A percentile compares a stretch with the other conserved stretches of the same genome.
These are phyloP conservation scores for Erysimum cheiranthoides DNA, from an alignment of 345 rosid species.

Conservation along the genomic window DNA sequence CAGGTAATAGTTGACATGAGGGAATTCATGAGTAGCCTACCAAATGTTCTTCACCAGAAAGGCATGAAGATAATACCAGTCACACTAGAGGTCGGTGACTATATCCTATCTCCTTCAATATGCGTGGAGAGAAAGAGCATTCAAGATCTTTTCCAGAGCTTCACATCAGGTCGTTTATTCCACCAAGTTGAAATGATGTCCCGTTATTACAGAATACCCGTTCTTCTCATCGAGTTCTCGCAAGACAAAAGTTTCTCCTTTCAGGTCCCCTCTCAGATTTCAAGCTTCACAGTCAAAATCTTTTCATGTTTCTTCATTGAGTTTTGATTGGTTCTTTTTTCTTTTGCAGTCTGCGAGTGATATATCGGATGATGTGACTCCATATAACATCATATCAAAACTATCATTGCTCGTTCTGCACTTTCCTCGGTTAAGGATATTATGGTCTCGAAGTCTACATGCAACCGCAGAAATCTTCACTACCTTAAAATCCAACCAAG, in stretches of 20 bases:
- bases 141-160: slow-evolving; percentile 94
- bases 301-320: not conserved
- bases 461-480: slow-evolving; percentile 96
- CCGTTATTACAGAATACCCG: slow-evolving; percentile 91
- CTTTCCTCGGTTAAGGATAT: slow-evolving; percentile 85
- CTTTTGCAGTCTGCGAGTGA: slow-evolving; percentile 85
- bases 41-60: slow-evolving; percentile 96
- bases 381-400: slow-evolving; percentile 88
- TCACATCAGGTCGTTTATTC: slow-evolving; percentile 90
- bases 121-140: slow-evolving; percentile 97
- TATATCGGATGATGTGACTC: slow-evolving; percentile 95
- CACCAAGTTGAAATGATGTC: slow-evolving; percentile 95
- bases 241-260: slow-evolving; percentile 99
- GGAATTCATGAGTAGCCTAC: slow-evolving; percentile 99
- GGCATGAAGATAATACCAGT: slow-evolving; percentile 94
- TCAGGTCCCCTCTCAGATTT: slow-evolving; percentile 59
- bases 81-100: slow-evolving; percentile 94
- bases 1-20: slow-evolving; percentile 99
- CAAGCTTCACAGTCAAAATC: not conserved
- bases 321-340: slow-evolving; percentile 4
- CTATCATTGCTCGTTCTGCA: slow-evolving; percentile 87
- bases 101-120: slow-evolving; percentile 82
- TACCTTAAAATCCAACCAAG: slow-evolving; percentile 87
- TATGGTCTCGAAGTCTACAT: slow-evolving; percentile 97
- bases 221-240: slow-evolving; percentile 94